phyloP scores from a whole-genome alignment of 2,329 filamentous ascomycete genomes.

The Pseudogymnoascus sp. region DNA sequence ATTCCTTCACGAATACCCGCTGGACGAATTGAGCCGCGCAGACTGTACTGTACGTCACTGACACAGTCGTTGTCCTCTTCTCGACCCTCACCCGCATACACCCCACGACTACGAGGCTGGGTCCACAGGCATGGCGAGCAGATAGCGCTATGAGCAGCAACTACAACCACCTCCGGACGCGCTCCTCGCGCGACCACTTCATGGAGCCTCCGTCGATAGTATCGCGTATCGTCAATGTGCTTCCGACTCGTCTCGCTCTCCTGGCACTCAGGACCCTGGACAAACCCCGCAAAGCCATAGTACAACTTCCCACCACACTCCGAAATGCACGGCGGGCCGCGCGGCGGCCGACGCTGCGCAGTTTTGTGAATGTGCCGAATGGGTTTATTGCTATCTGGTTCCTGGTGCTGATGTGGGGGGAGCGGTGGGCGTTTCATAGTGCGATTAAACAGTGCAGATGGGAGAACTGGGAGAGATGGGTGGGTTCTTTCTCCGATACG shows the following conservation, averaged over 20 bases:
- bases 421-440: conserved; percentile 66
- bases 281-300: conserved; percentile 11
- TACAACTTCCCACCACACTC: neutral
- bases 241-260: conserved; percentile 18
- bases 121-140: conserved; percentile 5
- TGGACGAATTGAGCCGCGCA: neutral
- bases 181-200: conserved; percentile 21
- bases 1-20: neutral
- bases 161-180: conserved; percentile 8
- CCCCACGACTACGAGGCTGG: conserved; percentile 2
- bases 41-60: neutral
- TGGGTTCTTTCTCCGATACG: conserved; percentile 34
- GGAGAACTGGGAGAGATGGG: conserved; percentile 89
- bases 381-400: conserved; percentile 66
- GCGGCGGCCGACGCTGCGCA: conserved; percentile 23
- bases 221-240: conserved; percentile 18
- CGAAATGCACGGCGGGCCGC: conserved; percentile 1
- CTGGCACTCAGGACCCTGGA: conserved; percentile 21
- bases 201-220: conserved; percentile 21
- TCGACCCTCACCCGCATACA: neutral
- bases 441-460: conserved; percentile 67
- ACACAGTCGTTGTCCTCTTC: neutral
- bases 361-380: conserved; percentile 56
- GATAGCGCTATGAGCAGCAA: conserved; percentile 3
- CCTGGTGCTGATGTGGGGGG: conserved; percentile 72